Evolutionary conservation across 2,329 filamentous ascomycete species (phyloP), one percentile per base, ranked within the genome.

Genomic region (Calonectria henricotiae): DNA sequence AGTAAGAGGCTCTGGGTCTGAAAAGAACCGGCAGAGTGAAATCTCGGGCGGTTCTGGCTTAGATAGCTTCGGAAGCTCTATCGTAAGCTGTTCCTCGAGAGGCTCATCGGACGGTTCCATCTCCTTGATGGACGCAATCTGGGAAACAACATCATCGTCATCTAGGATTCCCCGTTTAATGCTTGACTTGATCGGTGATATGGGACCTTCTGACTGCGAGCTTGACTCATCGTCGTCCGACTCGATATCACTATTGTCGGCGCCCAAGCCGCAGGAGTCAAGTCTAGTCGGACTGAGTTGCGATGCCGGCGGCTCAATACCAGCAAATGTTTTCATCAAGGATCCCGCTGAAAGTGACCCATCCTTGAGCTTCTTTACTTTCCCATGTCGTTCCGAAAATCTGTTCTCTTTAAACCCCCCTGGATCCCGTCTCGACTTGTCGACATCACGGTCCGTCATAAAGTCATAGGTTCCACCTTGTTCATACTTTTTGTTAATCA

Each of bases 401-500:
- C 85, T 83, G 1, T 86, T 85, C 17, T 84, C 86, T 2, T 86
- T 83, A 8, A 86, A 82, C 17, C 79, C 78, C 15, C 81, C 81
- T 5, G 77, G 73, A 30, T 79, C 79, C 46, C 74, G 72, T 46
- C 75, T 82, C 23, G 73, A 69, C 39, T 76, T 81, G 54, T 77
- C 78, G 46, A 80, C 77, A 47, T 76, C 37, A 65, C 79, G 75
- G 23, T 80, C 76, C 74, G 82, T 77, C 61, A 77, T 78, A 77
- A 78, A 88, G 69, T 88, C 85, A 70, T 88, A 91, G 2, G 85
- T 83, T 15, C 89, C 89, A 5, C 86, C 87, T 54, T 86, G 85
- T 72, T 89, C 86, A 71, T 91, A 91, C 73, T 90, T 90, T 72
- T 87, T 89, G 72, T 87, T 89, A 49, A 89, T 87, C 65, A 86